These are phyloP conservation scores for Glarea lozoyensis DNA, from an alignment of 495 filamentous ascomycete species.

Conservation along the genomic window DNA sequence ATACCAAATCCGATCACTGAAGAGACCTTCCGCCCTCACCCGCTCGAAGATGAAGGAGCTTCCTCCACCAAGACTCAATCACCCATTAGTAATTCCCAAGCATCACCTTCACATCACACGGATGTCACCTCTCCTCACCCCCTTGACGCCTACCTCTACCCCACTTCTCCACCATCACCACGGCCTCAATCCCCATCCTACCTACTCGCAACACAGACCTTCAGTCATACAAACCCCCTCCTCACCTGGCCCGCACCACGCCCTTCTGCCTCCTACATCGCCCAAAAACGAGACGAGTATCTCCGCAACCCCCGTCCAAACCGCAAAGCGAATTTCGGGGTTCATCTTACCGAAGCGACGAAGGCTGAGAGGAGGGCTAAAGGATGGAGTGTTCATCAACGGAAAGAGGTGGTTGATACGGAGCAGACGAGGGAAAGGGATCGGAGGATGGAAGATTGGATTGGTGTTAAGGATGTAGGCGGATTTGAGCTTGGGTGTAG, in stretches of 20 bases:
- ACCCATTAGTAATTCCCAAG: no score
- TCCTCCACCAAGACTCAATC: no score
- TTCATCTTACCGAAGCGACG: slow-evolving; percentile 22
- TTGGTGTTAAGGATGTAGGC: slow-evolving; percentile 17
- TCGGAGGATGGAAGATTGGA: slow-evolving; percentile 20
- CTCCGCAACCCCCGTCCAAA: slow-evolving; percentile 26
- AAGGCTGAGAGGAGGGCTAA: slow-evolving; percentile 21
- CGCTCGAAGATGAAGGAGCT: no score
- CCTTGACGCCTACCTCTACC: no score
- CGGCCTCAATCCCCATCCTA: slow-evolving; percentile 1
- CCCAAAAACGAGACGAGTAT: slow-evolving; percentile 34
- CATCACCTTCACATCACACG: no score
- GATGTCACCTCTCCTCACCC: no score
- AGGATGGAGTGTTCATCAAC: slow-evolving; percentile 13
- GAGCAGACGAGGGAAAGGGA: slow-evolving; percentile 20
- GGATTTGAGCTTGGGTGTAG: no score
- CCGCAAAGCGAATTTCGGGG: slow-evolving; percentile 31
- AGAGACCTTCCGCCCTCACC: no score
- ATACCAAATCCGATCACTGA: no score
- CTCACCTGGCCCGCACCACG: slow-evolving; percentile 28
- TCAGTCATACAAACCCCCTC: slow-evolving; percentile 34
- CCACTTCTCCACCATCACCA: no score
- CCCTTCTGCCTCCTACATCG: slow-evolving; percentile 30
- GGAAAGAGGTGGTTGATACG: slow-evolving; percentile 18
- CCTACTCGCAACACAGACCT: slow-evolving; percentile 14